Evolutionary conservation across 2,329 filamentous ascomycete genomes (phyloP), one percentile per base, ranked within the genome.

Genomic region (Cladosporium sp.): DNA sequence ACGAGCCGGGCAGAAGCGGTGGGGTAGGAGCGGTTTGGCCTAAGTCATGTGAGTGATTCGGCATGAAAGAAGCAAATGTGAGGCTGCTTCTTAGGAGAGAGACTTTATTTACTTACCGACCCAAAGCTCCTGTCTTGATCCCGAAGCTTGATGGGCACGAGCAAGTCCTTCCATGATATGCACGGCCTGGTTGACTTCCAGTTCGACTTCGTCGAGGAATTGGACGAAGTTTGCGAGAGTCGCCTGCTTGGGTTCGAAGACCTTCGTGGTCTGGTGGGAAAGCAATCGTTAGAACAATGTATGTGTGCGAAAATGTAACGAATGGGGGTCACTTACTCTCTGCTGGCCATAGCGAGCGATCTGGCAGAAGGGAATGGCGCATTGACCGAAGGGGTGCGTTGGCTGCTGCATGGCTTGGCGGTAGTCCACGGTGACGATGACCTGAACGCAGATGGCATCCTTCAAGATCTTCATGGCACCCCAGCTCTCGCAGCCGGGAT

Each of bases 391-490:
- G 4, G 12, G 25, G 22, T 48, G 45, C 9, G 13, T 6, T 3
- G 6, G 12, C 7, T 35, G 25, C 16, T 19, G 9, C 45, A 48
- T 48, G 5, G 13, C 27, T 12, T 15, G 8, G 18, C 45, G 35
- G 3, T 39, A 33, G 22, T 48, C 45, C 11, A 48, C 18, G 3
- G n/a, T 7, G 9, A 40, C 45, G 4, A 8, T n/a, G 13, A 48
- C 25, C 13, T 32, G 8, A 13, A 39, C 30, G n/a, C n/a, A n/a
- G n/a, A 38, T 6, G 29, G 45, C 36, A 39, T 22, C 4, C 6
- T 35, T 48, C 22, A 40, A 4, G 13, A 48, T 7, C 45, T 48
- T 48, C 11, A 48, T 11, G 8, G 30, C 45, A 12, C 9, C 15
- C 45, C 45, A 48, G 19, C 38, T 40, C 4, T 29, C 8, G 7